Evolutionary conservation across 108 stramenopile species (phyloP), one percentile per base, ranked within the genome.

Genomic region (Heterococcus sp.): DNA sequence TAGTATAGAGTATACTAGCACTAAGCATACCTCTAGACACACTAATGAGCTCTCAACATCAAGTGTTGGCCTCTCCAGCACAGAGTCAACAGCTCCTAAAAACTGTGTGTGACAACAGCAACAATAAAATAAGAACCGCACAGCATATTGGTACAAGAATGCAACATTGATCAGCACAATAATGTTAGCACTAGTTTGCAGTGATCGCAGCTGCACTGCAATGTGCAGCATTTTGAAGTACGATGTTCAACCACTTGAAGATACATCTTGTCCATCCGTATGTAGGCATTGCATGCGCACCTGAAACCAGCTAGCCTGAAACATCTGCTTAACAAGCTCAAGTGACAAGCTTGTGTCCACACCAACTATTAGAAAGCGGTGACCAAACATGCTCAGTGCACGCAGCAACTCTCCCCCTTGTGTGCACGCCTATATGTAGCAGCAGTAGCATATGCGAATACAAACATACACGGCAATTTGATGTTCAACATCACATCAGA

Each of bases 281-380:
- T n/a, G n/a, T n/a, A n/a, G n/a, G n/a, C n/a, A n/a, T n/a, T 8
- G 46, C 46, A 8, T 8, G 21, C 46, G 8, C 46, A 58, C 46
- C 21, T 76, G 85, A 0, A 76, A 83, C 74, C 84, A 87, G 2
- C 82, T 75, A 1, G 80, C 34, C 27, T 87, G 81, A 38, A 82
- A 87, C 87, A 87, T 87, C 37, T 82, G 84, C 68, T 72, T 73
- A 26, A 87, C 80, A 35, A 87, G 38, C 33, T 87, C 87, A 46
- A 85, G 28, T 30, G 75, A 80, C 26, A 87, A 73, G 30, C 75
- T 84, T 30, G 78, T 85, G 75, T 85, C 84, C 0, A 87, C 63
- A 3, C 79, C 84, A 0, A 84, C 84, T 3, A 76, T n/a, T 4
- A 72, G 64, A 65, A 87, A 87, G 34, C 85, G 80, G 64, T 85